Percentiles rank a stretch among this genome's conserved stretches.
Conservation (phyloP, 2,329 filamentous ascomycete genomes). For the Neofusicoccum cordaticola region DNA sequence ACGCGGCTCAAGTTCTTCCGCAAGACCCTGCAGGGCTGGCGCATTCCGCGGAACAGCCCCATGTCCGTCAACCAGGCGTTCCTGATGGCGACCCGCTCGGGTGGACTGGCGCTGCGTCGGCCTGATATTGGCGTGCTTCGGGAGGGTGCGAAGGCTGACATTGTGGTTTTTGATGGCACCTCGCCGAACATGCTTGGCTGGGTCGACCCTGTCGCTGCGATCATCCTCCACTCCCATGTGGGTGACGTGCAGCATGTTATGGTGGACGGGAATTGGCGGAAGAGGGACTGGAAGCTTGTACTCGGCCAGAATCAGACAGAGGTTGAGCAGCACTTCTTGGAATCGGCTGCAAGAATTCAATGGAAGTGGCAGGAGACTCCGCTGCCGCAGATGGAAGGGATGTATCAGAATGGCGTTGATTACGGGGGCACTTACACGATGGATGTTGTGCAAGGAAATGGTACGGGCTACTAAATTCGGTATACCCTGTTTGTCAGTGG, state of each 20-base stretch:
- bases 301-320: slow-evolving; percentile 20
- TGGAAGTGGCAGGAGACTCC: slow-evolving; percentile 20
- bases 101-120: slow-evolving; percentile 51
- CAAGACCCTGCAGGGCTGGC: slow-evolving; percentile 40
- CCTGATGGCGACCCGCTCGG: slow-evolving; percentile 52
- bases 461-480: slow-evolving; percentile 16
- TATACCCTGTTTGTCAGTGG: too few relatives aligned
- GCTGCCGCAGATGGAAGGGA: slow-evolving; percentile 13
- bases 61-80: slow-evolving; percentile 57
- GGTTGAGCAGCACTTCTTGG: slow-evolving; percentile 24
- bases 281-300: slow-evolving; percentile 42
- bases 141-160: slow-evolving; percentile 53
- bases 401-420: slow-evolving; percentile 2
- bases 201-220: slow-evolving; percentile 55
- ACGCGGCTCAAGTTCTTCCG: slow-evolving; percentile 41
- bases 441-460: slow-evolving; percentile 16
- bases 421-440: not conserved
- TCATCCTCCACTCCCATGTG: slow-evolving; percentile 55
- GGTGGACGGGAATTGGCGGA: slow-evolving; percentile 50
- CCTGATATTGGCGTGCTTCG: slow-evolving; percentile 51
- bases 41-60: slow-evolving; percentile 48
- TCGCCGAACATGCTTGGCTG: slow-evolving; percentile 53
- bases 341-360: slow-evolving; percentile 26
- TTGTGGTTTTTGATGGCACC: slow-evolving; percentile 53
- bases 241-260: slow-evolving; percentile 53